These are phyloP conservation scores for Rhinocladiella similis DNA, from an alignment of 2,329 filamentous ascomycete species.

Conservation along the genomic window DNA sequence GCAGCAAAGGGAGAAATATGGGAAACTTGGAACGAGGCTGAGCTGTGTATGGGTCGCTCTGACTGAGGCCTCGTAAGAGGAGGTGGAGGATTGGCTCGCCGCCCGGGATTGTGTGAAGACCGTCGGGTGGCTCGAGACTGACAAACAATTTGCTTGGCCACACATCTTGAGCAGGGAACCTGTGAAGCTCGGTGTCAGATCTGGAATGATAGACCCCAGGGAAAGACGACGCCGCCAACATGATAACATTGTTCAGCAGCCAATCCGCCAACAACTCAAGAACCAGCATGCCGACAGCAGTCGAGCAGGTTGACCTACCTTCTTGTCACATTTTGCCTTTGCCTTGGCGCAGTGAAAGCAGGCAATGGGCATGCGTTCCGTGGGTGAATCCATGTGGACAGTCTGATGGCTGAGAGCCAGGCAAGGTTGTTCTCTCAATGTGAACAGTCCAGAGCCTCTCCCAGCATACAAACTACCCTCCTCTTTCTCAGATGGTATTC, in stretches of 20 bases:
- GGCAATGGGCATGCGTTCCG: constrained; percentile 31
- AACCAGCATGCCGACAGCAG: background rate
- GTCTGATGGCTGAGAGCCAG: background rate
- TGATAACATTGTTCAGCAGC: background rate
- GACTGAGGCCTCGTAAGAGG: constrained; percentile 26
- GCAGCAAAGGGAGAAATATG: constrained; percentile 26
- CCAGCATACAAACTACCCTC: background rate
- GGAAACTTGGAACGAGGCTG: constrained; percentile 28
- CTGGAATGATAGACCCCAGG: background rate
- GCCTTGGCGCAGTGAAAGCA: constrained; percentile 32
- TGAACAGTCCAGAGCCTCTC: background rate
- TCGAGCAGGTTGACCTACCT: constrained; percentile 24
- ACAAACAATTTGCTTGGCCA: constrained; percentile 31
- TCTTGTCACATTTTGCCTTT: constrained; percentile 33
- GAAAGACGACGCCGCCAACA: too few relatives aligned
- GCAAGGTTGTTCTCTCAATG: background rate
- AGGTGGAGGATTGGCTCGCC: constrained; percentile 15
- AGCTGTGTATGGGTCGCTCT: constrained; percentile 26
- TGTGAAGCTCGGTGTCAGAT: constrained; percentile 16
- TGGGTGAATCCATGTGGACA: constrained; percentile 27
- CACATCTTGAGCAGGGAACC: constrained; percentile 32
- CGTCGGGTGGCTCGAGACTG: constrained; percentile 29
- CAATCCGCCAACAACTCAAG: background rate
- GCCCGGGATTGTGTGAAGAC: constrained; percentile 29
- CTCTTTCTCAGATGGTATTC: constrained; percentile 1